These are phyloP conservation scores for Aspergillus fructus DNA, from an alignment of 2,329 filamentous ascomycete genomes.

Conservation along the genomic window DNA sequence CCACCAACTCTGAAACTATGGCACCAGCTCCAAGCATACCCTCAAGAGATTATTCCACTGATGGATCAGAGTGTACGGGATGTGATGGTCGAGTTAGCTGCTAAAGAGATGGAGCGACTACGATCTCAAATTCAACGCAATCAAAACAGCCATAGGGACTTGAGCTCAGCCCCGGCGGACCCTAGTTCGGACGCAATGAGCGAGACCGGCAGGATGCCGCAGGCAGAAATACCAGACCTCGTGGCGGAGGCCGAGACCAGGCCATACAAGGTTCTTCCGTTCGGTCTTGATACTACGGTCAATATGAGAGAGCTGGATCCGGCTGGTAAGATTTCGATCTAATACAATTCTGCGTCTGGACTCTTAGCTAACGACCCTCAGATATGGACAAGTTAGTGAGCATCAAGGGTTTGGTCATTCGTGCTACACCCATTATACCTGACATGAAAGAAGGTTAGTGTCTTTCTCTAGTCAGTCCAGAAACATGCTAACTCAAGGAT, in stretches of 20 bases:
- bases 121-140: constrained; percentile 55
- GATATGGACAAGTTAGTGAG: constrained; percentile 96
- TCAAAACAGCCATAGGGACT: constrained; percentile 50
- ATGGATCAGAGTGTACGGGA: constrained; percentile 97
- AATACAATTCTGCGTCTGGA: neutral
- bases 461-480: neutral
- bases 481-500: neutral
- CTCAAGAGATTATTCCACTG: constrained; percentile 91
- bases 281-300: constrained; percentile 79
- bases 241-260: constrained; percentile 74
- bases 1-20: constrained; percentile 90
- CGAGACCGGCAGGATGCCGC: constrained; percentile 33
- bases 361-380: constrained; percentile 25
- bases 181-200: constrained; percentile 74
- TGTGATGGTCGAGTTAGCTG: constrained; percentile 84
- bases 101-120: constrained; percentile 72
- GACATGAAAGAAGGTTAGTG: constrained; percentile 84
- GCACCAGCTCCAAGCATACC: constrained; percentile 92
- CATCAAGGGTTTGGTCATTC: constrained; percentile 94
- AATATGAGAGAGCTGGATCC: constrained; percentile 95
- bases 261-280: constrained; percentile 83
- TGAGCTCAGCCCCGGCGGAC: constrained; percentile 73
- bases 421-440: constrained; percentile 92
- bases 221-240: constrained; percentile 63
- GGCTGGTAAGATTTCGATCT: constrained; percentile 55